phyloP scores from a whole-genome alignment of 768 basidiomycete genomes.

The Boletus sensibilis region DNA sequence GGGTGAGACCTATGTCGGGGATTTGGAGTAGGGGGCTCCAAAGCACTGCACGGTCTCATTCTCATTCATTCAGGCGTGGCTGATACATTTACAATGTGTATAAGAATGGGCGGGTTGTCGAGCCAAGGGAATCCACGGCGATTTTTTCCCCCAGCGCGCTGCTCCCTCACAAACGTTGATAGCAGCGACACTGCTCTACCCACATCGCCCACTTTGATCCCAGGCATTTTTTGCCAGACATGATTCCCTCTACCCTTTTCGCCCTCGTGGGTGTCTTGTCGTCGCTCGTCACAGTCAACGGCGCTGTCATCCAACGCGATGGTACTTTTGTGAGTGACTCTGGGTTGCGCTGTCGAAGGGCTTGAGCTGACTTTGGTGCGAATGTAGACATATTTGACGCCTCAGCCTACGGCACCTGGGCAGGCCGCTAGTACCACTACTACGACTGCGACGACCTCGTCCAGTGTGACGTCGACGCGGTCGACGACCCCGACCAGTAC shows the following conservation, averaged over 20 bases:
- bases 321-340: constrained; percentile 14
- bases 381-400: constrained; percentile 9
- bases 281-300: constrained; percentile 12
- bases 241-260: constrained; percentile 14
- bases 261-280: constrained; percentile 6
- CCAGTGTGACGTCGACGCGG: neutral
- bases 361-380: neutral
- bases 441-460: neutral
- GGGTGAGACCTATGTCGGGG: neutral
- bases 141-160: neutral
- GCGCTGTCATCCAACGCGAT: constrained; percentile 18
- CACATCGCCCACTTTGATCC: neutral
- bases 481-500: neutral
- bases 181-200: neutral
- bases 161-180: neutral
- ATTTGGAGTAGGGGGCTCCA: neutral
- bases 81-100: constrained; percentile 9
- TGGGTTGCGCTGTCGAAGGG: accelerated
- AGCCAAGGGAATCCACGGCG: no score
- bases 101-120: constrained; percentile 1
- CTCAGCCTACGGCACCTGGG: constrained; percentile 6
- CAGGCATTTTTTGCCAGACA: neutral
- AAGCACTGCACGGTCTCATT: neutral
- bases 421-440: neutral
- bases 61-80: constrained; percentile 3